Percentiles rank a stretch among this genome's conserved stretches.
Evolutionary conservation across 2,329 filamentous ascomycete genomes (phyloP).

Genomic region (Nemania sp.): DNA sequence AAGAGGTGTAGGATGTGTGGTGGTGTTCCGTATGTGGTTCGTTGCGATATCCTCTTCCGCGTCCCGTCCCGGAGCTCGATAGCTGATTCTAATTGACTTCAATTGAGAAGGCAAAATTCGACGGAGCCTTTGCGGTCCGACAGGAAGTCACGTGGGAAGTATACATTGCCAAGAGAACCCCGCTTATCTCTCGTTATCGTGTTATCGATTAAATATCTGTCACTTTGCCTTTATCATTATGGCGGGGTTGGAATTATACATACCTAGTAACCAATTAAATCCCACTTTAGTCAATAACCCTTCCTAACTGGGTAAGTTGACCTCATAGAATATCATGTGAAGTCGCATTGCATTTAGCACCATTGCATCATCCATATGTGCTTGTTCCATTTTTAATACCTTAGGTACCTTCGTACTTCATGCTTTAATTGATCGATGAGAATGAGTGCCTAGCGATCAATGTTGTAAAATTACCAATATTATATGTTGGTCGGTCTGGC

Average conservation of each 20-base stretch:
- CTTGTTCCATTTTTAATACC: background rate
- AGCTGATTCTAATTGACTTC: slow-evolving; percentile 11
- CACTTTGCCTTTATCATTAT: background rate
- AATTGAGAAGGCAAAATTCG: slow-evolving; percentile 37
- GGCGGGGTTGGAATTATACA: background rate
- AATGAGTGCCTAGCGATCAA: background rate
- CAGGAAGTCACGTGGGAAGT: slow-evolving; percentile 21
- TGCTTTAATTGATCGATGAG: background rate
- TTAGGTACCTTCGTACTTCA: background rate
- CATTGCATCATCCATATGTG: background rate
- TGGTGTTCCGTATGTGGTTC: background rate
- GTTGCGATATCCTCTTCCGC: slow-evolving; percentile 14
- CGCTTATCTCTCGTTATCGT: too few species aligned
- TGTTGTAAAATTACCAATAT: background rate
- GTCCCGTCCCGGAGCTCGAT: slow-evolving; percentile 12
- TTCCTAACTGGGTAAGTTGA: background rate
- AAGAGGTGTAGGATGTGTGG: background rate
- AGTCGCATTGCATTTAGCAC: background rate
- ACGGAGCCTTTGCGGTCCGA: slow-evolving; percentile 39
- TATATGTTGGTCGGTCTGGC: background rate
- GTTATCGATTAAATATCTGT: too few species aligned
- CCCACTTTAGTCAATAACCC: too few species aligned
- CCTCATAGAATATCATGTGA: slow-evolving; percentile 4
- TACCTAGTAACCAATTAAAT: background rate
- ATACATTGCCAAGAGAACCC: too few species aligned